Percentiles rank a stretch among this genome's conserved stretches.
These are phyloP conservation scores for Lumnitzera racemosa DNA, from an alignment of 345 rosid genomes.

Conservation along the genomic window DNA sequence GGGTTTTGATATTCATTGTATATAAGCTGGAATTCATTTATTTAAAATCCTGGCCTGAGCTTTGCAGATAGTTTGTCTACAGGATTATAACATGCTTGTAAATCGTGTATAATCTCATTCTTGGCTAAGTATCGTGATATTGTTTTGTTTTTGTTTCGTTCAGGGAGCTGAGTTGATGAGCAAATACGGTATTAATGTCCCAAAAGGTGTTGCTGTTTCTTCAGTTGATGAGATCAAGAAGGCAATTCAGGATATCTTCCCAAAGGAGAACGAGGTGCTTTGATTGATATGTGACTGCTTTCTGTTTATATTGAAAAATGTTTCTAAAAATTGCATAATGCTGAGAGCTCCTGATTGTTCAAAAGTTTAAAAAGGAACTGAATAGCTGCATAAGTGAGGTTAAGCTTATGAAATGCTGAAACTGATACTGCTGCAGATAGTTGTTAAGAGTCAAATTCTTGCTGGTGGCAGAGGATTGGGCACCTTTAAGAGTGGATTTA, in stretches of 20 bases:
- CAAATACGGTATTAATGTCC: conserved; percentile 86
- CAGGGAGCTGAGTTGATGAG: conserved; percentile 97
- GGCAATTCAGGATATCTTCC: conserved; percentile 52
- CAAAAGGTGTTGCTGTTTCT: conserved; percentile 78
- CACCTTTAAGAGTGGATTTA: conserved; percentile 76
- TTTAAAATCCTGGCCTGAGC: no score
- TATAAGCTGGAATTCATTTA: no score
- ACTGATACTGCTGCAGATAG: conserved; percentile 45
- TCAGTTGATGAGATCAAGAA: conserved; percentile 58
- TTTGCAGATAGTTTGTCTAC: no score
- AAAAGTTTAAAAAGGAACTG: not conserved
- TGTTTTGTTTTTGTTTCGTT: conserved; percentile 2
- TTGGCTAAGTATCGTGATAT: no score
- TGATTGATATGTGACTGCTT: not conserved
- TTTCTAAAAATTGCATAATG: no score
- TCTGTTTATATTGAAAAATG: not conserved
- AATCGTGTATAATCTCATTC: no score
- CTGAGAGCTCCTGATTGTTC: no score
- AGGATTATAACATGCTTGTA: no score
- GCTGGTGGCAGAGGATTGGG: conserved; percentile 99
- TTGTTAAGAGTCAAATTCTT: conserved; percentile 95
- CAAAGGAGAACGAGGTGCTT: conserved; percentile 62
- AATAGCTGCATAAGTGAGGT: not conserved
- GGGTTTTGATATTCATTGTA: no score
- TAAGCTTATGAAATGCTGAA: not conserved